Base-by-base conservation (phyloP, 257 asterid genomes). In the Ilex asprella region DNA sequence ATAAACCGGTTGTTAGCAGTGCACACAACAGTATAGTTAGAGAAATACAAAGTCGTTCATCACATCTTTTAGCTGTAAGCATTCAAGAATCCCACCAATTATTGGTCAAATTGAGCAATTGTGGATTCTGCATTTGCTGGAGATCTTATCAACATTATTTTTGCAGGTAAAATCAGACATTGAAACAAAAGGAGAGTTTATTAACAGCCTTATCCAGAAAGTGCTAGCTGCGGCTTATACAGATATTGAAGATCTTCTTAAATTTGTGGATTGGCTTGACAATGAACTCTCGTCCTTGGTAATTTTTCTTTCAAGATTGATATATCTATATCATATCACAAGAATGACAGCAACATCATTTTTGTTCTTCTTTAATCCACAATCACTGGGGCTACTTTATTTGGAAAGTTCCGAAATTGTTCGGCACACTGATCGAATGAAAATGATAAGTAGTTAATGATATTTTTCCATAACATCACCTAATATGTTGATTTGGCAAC, bases 41-140 rank as follows among this genome's bases (percentile, higher is more conserved):
- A 46, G 52, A 46, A 46, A 46, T 46, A 4, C 52, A 46, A 14
- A 46, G 10, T 46, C 52, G 52, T 46, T 46, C 52, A 46, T 7
- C 52, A 46, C 52, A 46, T 46, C 52, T 46, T 46, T 46, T 46
- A 46, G 52, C 52, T 46, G 52, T 46, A 46, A 46, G 52, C n/a
- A 46, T 10, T 46, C n/a, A 10, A 46, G 5, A 46, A 10, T 2
- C 13, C 14, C n/a, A 46, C 52, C n/a, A 11, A 11, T 14, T 46
- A 46, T 46, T 14, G 13, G 52, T 14, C 3, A 46, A 14, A 10
- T 5, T 46, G 41, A 35, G 41, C 41, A 35, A 10, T 46, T 10
- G 13, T 46, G 13, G 14, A 46, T 10, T 46, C 14, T 10, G n/a
- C 4, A 46, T 10, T 46, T 14, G 13, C 15, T 10, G 52, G 52